Percentiles rank a stretch among this genome's conserved stretches.
Conservation (phyloP, 345 rosid genomes). For the Carallia pectinifolia region DNA sequence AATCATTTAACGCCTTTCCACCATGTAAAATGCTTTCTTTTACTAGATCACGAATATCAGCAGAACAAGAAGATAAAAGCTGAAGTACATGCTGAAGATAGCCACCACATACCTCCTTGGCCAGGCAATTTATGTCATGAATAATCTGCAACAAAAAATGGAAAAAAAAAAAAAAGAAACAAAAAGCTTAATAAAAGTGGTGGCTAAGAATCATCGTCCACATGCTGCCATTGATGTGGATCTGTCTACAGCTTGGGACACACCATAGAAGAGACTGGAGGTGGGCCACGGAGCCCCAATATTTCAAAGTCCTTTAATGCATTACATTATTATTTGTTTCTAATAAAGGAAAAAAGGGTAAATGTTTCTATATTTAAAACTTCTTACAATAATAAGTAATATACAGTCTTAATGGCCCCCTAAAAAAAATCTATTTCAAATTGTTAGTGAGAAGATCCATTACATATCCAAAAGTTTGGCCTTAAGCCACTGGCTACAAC, state of each 20-base stretch:
- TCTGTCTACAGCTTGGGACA: not conserved
- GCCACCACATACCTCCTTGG: conserved; percentile 60
- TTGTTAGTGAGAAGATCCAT: no score
- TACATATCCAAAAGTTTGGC: no score
- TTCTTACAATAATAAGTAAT: no score
- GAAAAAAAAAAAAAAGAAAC: conserved; percentile 2
- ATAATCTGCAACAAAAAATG: conserved; percentile 58
- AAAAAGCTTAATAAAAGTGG: conserved; percentile 3
- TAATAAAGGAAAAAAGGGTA: no score
- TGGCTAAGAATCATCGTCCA: conserved; percentile 2
- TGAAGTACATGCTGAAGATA: conserved; percentile 57
- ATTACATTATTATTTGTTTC: no score
- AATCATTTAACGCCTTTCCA: conserved; percentile 55
- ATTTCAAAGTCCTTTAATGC: no score
- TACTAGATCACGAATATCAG: conserved; percentile 61
- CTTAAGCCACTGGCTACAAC: no score
- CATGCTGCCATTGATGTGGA: not conserved
- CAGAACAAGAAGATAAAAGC: conserved; percentile 68
- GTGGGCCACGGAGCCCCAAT: no score
- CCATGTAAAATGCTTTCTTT: conserved; percentile 74
- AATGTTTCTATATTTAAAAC: no score
- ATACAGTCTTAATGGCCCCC: no score
- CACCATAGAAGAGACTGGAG: no score
- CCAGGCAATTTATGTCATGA: conserved; percentile 71
- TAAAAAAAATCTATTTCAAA: no score